Evolutionary conservation across 345 rosid species (phyloP).

Genomic region (Gossypium turneri): DNA sequence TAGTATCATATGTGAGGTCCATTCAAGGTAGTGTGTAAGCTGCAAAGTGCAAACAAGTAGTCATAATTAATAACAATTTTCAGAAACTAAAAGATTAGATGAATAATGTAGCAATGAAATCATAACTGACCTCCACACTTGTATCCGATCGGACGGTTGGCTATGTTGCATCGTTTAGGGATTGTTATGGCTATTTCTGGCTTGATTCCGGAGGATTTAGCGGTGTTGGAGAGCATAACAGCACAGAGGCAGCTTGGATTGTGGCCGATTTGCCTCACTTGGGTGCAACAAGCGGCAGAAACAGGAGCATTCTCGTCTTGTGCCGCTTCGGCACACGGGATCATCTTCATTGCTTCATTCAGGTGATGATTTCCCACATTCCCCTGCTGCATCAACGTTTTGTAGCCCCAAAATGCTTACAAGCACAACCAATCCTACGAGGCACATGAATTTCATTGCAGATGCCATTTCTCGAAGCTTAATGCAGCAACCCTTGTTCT

Average conservation of each 20-base stretch:
- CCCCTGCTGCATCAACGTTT: slow-evolving; percentile 32
- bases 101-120: neutral
- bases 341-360: slow-evolving; percentile 38
- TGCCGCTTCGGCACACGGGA: slow-evolving; percentile 34
- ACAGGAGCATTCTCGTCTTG: slow-evolving; percentile 30
- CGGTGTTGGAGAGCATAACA: slow-evolving; percentile 37
- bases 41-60: slow-evolving; percentile 19
- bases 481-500: neutral
- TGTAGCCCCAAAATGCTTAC: neutral
- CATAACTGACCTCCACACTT: slow-evolving; percentile 38
- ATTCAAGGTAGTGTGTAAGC: slow-evolving; percentile 45
- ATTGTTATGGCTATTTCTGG: slow-evolving; percentile 34
- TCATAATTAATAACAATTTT: neutral
- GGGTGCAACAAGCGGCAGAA: slow-evolving; percentile 30
- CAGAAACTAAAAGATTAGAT: neutral
- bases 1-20: neutral
- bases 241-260: slow-evolving; percentile 40
- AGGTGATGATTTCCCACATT: slow-evolving; percentile 38
- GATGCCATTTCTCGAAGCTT: slow-evolving; percentile 20
- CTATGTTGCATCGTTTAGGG: slow-evolving; percentile 43
- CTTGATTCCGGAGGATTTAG: slow-evolving; percentile 35
- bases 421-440: slow-evolving; percentile 25
- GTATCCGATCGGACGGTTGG: slow-evolving; percentile 43
- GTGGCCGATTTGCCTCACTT: slow-evolving; percentile 33
- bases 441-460: slow-evolving; percentile 20